Conservation (phyloP, 805 yeast species). For the Maudiozyma saulgeensis region DNA sequence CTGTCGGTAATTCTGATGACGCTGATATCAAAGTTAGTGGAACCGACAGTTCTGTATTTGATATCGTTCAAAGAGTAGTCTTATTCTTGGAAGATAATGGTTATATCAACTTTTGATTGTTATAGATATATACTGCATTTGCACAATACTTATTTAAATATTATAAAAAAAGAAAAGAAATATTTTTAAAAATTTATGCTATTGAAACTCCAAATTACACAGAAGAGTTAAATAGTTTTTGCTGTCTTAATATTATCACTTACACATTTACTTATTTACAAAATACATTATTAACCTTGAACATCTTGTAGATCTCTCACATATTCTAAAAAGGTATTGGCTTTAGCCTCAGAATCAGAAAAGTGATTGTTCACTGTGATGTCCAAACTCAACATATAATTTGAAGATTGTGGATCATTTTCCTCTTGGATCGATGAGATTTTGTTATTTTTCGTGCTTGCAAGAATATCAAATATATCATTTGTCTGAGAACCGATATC, state of each 20-base stretch:
- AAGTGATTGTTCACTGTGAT: conserved; percentile 16
- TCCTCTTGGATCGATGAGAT: no score
- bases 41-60: conserved; percentile 46
- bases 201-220: no score
- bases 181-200: no score
- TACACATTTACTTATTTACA: background rate
- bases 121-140: background rate
- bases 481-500: conserved; percentile 4
- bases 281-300: background rate
- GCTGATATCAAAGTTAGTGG: conserved; percentile 52
- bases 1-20: conserved; percentile 37
- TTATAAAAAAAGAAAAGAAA: background rate
- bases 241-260: background rate
- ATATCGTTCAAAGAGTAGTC: conserved; percentile 67
- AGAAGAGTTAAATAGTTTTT: background rate
- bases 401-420: background rate
- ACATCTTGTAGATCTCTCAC: conserved; percentile 11
- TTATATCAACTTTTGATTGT: conserved; percentile 32
- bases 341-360: conserved; percentile 18
- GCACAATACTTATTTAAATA: background rate
- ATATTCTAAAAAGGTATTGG: conserved; percentile 18
- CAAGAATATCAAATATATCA: conserved; percentile 22
- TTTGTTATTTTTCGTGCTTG: conserved; percentile 4
- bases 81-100: conserved; percentile 73
- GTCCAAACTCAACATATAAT: conserved; percentile 14